A percentile compares a stretch with the other conserved stretches of the same genome.
phyloP scores from a whole-genome alignment of 306 rosid genomes.

The Mimosa pudica region DNA sequence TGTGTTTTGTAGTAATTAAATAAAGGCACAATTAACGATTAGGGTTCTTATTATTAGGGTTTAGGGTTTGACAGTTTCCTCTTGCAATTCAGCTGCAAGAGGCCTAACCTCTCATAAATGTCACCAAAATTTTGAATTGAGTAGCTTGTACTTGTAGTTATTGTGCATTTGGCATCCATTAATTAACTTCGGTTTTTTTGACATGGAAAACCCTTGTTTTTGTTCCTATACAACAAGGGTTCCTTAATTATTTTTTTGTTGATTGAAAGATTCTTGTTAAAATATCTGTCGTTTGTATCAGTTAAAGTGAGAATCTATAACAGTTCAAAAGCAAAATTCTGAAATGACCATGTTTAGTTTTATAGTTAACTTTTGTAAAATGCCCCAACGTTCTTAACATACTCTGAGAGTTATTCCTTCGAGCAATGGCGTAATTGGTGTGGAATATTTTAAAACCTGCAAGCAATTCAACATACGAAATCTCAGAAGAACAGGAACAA shows the following conservation, averaged over 20 bases:
- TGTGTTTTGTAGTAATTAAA: conserved; percentile 51
- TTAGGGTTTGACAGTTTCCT: conserved; percentile 56
- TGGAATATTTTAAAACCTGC: background rate
- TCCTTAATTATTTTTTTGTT: background rate
- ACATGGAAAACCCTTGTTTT: background rate
- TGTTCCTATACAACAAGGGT: background rate
- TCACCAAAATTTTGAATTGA: conserved; percentile 41
- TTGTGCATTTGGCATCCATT: background rate
- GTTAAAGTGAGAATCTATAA: background rate
- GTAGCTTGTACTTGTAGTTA: conserved; percentile 28
- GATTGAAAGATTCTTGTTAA: background rate
- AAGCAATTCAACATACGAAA: background rate
- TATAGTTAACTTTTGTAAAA: background rate
- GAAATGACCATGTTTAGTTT: background rate
- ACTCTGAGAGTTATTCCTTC: background rate
- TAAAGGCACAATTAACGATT: conserved; percentile 72
- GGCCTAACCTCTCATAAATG: conserved; percentile 52
- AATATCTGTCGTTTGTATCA: background rate
- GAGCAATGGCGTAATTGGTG: background rate
- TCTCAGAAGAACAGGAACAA: background rate
- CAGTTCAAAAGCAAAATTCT: background rate
- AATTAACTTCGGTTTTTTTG: conserved; percentile 8
- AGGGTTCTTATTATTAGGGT: conserved; percentile 53
- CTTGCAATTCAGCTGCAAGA: conserved; percentile 55
- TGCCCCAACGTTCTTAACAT: background rate